Conservation (phyloP, 2,329 filamentous ascomycete species). For the Paraconiothyrium sp. region DNA sequence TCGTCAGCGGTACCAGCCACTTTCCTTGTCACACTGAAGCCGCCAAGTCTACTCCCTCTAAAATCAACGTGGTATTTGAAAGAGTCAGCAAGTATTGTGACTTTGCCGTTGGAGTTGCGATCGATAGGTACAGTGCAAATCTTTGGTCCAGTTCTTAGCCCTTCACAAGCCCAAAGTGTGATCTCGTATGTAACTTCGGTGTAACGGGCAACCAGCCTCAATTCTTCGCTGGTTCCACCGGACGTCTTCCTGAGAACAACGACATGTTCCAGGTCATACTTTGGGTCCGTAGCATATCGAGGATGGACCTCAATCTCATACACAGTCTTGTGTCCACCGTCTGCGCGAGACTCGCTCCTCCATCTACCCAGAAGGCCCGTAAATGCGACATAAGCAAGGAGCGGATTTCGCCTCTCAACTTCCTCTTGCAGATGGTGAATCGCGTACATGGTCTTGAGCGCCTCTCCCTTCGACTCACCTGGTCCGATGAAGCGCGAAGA, state of each 20-base stretch:
- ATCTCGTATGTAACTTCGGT: slow-evolving; percentile 10
- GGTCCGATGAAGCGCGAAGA: slow-evolving; percentile 37
- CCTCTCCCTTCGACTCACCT: slow-evolving; percentile 48
- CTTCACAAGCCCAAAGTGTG: background rate
- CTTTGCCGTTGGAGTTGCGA: background rate
- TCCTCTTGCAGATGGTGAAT: slow-evolving; percentile 52
- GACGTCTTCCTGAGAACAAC: background rate
- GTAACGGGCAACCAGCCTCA: slow-evolving; percentile 10
- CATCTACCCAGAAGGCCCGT: slow-evolving; percentile 73
- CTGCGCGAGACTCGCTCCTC: slow-evolving; percentile 39
- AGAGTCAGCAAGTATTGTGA: background rate
- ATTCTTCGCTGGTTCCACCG: background rate
- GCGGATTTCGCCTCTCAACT: slow-evolving; percentile 56
- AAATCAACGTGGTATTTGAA: slow-evolving; percentile 2
- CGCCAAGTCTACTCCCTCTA: slow-evolving; percentile 9
- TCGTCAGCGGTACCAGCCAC: background rate
- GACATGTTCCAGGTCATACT: slow-evolving; percentile 12
- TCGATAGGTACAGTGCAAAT: background rate
- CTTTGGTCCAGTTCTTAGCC: background rate
- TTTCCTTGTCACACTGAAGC: slow-evolving; percentile 2
- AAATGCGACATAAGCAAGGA: slow-evolving; percentile 71
- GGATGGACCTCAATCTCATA: slow-evolving; percentile 15
- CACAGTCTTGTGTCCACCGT: background rate
- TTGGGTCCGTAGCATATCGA: background rate
- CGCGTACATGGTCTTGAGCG: slow-evolving; percentile 55